A percentile compares a stretch with the other conserved stretches of the same genome.
Evolutionary conservation across 2,329 filamentous ascomycete genomes (phyloP).

Genomic region (Neofusicoccum kwambonambiense): DNA sequence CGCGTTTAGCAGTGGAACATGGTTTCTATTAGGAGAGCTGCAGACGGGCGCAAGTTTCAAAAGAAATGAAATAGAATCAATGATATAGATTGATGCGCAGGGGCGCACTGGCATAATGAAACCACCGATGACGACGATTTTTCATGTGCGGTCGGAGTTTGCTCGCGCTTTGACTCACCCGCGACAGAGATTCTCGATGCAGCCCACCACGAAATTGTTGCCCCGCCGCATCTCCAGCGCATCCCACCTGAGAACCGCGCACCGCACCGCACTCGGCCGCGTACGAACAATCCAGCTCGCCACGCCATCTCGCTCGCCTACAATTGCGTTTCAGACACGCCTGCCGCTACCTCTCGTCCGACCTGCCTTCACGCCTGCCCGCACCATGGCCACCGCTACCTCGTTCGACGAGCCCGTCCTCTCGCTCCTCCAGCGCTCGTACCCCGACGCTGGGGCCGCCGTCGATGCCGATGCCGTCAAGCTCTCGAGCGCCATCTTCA

Average conservation of each 20-base stretch:
- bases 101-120: slow-evolving; percentile 3
- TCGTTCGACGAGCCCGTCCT: slow-evolving; percentile 35
- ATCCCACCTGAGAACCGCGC: background rate
- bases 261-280: background rate
- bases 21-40: slow-evolving; percentile 4
- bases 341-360: slow-evolving; percentile 31
- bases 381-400: slow-evolving; percentile 33
- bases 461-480: slow-evolving; percentile 39
- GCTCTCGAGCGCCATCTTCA: slow-evolving; percentile 63
- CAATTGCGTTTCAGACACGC: slow-evolving; percentile 28
- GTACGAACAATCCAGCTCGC: background rate
- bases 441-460: slow-evolving; percentile 36
- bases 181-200: slow-evolving; percentile 9
- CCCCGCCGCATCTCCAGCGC: slow-evolving; percentile 10
- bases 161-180: slow-evolving; percentile 18
- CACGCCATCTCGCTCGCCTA: background rate
- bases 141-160: slow-evolving; percentile 11
- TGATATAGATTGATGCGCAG: slow-evolving; percentile 9
- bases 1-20: slow-evolving; percentile 2
- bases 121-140: slow-evolving; percentile 11
- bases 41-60: slow-evolving; percentile 11
- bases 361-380: slow-evolving; percentile 25
- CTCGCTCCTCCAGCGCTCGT: slow-evolving; percentile 37
- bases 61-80: slow-evolving; percentile 17
- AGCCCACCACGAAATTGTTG: slow-evolving; percentile 17